Evolutionary conservation across 164 flowering plant species (phyloP).

Genomic region (Annona squamosa): DNA sequence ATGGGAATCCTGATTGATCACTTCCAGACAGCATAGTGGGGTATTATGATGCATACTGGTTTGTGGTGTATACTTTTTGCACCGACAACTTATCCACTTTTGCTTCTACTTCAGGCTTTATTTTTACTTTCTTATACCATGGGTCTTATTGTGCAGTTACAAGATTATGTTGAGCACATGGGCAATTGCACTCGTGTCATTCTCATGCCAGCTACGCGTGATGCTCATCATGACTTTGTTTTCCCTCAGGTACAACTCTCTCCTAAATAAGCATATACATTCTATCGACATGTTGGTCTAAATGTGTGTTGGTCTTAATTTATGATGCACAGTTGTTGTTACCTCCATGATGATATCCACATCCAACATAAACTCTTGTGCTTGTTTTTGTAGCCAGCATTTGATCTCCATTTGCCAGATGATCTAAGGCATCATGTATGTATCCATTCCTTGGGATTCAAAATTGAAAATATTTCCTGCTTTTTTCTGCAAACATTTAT

Average conservation of each 20-base stretch:
- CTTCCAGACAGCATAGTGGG: background rate
- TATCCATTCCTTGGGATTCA: background rate
- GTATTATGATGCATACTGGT: background rate
- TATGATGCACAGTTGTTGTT: background rate
- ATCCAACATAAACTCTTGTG: background rate
- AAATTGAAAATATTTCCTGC: slow-evolving; percentile 2
- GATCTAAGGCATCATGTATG: slow-evolving; percentile 63
- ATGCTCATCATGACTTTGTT: slow-evolving; percentile 88
- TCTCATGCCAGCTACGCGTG: slow-evolving; percentile 84
- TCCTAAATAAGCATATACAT: background rate
- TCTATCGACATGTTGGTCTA: background rate
- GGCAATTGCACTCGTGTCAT: slow-evolving; percentile 70
- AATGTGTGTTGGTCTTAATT: background rate
- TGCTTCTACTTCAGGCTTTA: background rate
- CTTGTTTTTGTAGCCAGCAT: slow-evolving; percentile 63
- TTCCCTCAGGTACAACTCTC: slow-evolving; percentile 77
- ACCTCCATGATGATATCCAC: background rate
- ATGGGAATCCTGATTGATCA: background rate
- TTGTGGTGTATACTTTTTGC: background rate
- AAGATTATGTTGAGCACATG: slow-evolving; percentile 77
- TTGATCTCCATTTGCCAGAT: slow-evolving; percentile 40
- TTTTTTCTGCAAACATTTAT: background rate
- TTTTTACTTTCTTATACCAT: slow-evolving; percentile 4
- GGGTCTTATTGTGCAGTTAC: slow-evolving; percentile 44
- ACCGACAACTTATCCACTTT: background rate